phyloP scores from a whole-genome alignment of 2,329 filamentous ascomycete species.

The Penicillium sp. region DNA sequence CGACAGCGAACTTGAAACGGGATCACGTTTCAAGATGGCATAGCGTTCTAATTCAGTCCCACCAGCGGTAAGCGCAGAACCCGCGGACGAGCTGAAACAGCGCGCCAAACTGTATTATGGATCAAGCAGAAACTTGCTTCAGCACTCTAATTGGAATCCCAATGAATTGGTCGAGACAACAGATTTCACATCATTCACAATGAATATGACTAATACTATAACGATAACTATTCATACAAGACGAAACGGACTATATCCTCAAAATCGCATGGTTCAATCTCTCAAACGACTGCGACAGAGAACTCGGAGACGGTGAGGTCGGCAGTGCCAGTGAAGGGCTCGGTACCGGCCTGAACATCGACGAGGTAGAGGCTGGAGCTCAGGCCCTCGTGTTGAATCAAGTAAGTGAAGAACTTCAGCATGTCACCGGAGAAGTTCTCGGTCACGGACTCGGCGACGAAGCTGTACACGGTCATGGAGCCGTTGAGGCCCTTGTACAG shows the following conservation, averaged over 20 bases:
- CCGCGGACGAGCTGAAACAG: slow-evolving; percentile 2
- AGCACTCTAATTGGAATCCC: background rate
- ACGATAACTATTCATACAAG: background rate
- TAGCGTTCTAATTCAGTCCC: slow-evolving; percentile 8
- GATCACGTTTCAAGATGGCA: slow-evolving; percentile 7
- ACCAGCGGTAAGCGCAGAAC: slow-evolving; percentile 2
- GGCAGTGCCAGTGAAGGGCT: slow-evolving; percentile 36
- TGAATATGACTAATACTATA: no score
- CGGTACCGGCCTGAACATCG: slow-evolving; percentile 44
- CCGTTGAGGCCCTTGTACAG: slow-evolving; percentile 63
- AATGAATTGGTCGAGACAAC: background rate
- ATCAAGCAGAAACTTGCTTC: background rate
- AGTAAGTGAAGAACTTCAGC: slow-evolving; percentile 57
- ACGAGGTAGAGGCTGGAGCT: slow-evolving; percentile 51
- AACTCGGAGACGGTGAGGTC: slow-evolving; percentile 30
- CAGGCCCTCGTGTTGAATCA: slow-evolving; percentile 42
- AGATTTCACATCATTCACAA: slow-evolving; percentile 2
- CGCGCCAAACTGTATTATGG: background rate
- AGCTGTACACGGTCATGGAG: slow-evolving; percentile 58
- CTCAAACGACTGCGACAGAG: slow-evolving; percentile 28
- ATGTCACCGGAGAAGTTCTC: slow-evolving; percentile 58
- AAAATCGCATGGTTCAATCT: background rate
- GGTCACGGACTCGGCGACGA: slow-evolving; percentile 51
- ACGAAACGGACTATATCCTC: background rate
- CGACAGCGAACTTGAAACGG: slow-evolving; percentile 6